A percentile compares a stretch with the other conserved stretches of the same genome.
These are phyloP conservation scores for Plantago lanceolata DNA, from an alignment of 305 asterid species.

Conservation along the genomic window DNA sequence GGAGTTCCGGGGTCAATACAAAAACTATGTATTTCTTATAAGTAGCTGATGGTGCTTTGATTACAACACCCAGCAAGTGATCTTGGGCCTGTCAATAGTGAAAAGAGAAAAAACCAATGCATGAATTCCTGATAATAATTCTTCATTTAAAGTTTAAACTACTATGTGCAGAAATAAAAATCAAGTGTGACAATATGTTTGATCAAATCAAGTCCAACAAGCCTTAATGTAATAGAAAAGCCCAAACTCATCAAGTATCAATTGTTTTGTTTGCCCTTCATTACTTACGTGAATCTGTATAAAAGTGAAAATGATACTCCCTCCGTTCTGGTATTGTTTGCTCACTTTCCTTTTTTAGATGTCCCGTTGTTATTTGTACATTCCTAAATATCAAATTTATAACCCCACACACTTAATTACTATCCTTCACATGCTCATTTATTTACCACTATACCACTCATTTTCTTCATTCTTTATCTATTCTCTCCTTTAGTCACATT, in stretches of 20 bases:
- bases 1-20: constrained; percentile 75
- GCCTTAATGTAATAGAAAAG: background rate
- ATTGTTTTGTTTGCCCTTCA: too few relatives aligned
- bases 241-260: background rate
- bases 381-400: too few relatives aligned
- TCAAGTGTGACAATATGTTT: constrained; percentile 22
- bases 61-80: constrained; percentile 86
- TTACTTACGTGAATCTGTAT: background rate
- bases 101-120: constrained; percentile 19
- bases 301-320: too few relatives aligned
- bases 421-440: background rate
- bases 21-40: constrained; percentile 72
- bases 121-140: constrained; percentile 15
- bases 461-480: background rate
- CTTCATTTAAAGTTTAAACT: constrained; percentile 20
- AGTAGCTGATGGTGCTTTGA: constrained; percentile 68
- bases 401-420: background rate
- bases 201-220: constrained; percentile 13
- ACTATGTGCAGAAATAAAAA: constrained; percentile 21
- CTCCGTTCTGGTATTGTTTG: too few relatives aligned
- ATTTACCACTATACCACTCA: too few relatives aligned
- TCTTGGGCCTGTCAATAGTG: constrained; percentile 70
- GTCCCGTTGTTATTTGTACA: too few relatives aligned
- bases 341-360: too few relatives aligned
- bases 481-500: background rate